Evolutionary conservation across 441 rosid genomes (phyloP).

Genomic region (Erodium trifolium): DNA sequence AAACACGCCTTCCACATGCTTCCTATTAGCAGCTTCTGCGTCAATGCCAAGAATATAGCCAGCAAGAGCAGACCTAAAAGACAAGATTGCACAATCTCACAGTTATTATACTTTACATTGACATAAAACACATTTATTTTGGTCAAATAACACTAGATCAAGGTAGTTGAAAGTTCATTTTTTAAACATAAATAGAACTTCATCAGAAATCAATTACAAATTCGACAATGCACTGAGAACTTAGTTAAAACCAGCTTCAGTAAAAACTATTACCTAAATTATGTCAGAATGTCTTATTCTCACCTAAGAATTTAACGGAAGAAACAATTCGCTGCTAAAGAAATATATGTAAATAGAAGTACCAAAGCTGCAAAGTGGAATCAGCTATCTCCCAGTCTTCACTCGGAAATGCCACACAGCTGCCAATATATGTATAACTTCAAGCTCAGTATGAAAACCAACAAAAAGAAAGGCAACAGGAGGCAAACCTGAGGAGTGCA

Average conservation of each 20-base stretch:
- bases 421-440: conserved; percentile 30
- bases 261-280: not conserved
- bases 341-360: conserved; percentile 16
- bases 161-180: not conserved
- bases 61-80: conserved; percentile 67
- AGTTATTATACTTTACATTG: conserved; percentile 2
- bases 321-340: not conserved
- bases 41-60: conserved; percentile 61
- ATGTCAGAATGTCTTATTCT: not conserved
- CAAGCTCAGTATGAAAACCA: conserved; percentile 12
- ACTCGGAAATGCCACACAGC: conserved; percentile 88
- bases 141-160: conserved; percentile 2
- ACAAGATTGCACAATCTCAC: conserved; percentile 5
- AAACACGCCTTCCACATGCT: conserved; percentile 51
- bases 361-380: conserved; percentile 98
- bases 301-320: not conserved
- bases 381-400: conserved; percentile 98
- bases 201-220: not conserved
- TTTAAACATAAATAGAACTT: not conserved
- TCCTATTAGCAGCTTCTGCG: conserved; percentile 34
- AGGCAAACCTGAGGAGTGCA: conserved; percentile 62
- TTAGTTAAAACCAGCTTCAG: not conserved
- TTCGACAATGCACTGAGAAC: not conserved
- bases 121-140: not conserved
- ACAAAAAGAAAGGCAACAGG: conserved; percentile 5